These are phyloP conservation scores for Leccinum broughii DNA, from an alignment of 768 basidiomycete genomes.

Conservation along the genomic window DNA sequence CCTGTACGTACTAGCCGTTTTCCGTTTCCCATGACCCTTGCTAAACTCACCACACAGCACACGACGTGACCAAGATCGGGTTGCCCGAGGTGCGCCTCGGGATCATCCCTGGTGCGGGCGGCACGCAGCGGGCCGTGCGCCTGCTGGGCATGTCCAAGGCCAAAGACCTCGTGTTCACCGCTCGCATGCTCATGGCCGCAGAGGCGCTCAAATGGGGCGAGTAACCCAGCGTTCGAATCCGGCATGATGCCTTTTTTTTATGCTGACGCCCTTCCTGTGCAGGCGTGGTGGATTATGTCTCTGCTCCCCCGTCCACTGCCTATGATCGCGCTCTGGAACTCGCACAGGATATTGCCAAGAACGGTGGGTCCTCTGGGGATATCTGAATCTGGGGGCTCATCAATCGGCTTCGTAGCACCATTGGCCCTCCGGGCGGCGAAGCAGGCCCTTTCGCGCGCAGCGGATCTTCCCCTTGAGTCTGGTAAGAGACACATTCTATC, in stretches of 20 bases:
- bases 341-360: constrained; percentile 67
- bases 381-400: not conserved
- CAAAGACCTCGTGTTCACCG: constrained; percentile 86
- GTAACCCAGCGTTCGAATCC: not conserved
- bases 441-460: constrained; percentile 76
- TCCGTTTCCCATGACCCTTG: not conserved
- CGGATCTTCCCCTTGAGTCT: constrained; percentile 76
- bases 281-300: constrained; percentile 86
- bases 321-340: constrained; percentile 70
- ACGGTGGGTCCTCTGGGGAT: constrained; percentile 43
- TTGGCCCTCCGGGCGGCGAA: constrained; percentile 88
- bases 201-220: constrained; percentile 76
- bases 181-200: constrained; percentile 59
- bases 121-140: constrained; percentile 80
- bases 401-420: constrained; percentile 54
- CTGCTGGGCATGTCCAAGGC: constrained; percentile 77
- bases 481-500: constrained; percentile 38
- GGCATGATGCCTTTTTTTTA: not conserved
- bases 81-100: constrained; percentile 76
- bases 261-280: constrained; percentile 13
- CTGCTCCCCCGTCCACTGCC: constrained; percentile 56
- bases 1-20: constrained; percentile 51
- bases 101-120: constrained; percentile 92
- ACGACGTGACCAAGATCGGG: constrained; percentile 79
- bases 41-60: constrained; percentile 41